Evolutionary conservation across 225 moss, liverwort and hornwort genomes (phyloP).

Genomic region (Thuidium tamariscinum): DNA sequence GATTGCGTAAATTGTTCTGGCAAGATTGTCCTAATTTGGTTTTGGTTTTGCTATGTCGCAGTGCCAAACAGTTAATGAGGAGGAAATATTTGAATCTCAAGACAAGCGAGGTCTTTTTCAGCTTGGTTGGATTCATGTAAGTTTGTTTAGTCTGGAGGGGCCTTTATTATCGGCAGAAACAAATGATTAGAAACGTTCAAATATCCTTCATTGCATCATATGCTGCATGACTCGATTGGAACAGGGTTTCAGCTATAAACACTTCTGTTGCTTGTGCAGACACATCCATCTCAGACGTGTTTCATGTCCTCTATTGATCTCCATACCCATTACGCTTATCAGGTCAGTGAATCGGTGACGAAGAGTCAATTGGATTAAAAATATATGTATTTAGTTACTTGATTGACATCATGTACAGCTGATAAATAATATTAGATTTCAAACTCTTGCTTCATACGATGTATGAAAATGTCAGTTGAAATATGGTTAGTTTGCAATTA

Average conservation of each 20-base stretch:
- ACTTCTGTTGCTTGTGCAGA: slow-evolving; percentile 45
- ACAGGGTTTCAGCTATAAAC: background rate
- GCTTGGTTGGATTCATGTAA: slow-evolving; percentile 99
- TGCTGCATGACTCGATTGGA: background rate
- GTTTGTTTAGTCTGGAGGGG: background rate
- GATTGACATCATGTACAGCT: background rate
- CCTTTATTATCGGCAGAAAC: background rate
- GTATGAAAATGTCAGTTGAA: background rate
- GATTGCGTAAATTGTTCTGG: background rate
- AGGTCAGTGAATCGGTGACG: slow-evolving; percentile 31
- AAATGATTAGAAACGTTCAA: background rate
- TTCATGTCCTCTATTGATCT: slow-evolving; percentile 99
- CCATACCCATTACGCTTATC: slow-evolving; percentile 98
- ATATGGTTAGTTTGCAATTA: background rate
- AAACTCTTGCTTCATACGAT: background rate
- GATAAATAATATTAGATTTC: background rate
- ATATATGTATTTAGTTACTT: background rate
- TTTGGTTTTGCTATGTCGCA: slow-evolving; percentile 20
- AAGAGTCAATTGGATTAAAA: background rate
- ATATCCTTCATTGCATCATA: background rate
- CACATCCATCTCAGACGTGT: slow-evolving; percentile 93
- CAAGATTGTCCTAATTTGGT: background rate
- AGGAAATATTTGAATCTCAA: slow-evolving; percentile 94
- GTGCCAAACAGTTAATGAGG: slow-evolving; percentile 93
- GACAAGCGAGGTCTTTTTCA: slow-evolving; percentile 91